Conservation (phyloP, 2,329 filamentous ascomycete genomes). For the Ceratocystis diversiconidia region DNA sequence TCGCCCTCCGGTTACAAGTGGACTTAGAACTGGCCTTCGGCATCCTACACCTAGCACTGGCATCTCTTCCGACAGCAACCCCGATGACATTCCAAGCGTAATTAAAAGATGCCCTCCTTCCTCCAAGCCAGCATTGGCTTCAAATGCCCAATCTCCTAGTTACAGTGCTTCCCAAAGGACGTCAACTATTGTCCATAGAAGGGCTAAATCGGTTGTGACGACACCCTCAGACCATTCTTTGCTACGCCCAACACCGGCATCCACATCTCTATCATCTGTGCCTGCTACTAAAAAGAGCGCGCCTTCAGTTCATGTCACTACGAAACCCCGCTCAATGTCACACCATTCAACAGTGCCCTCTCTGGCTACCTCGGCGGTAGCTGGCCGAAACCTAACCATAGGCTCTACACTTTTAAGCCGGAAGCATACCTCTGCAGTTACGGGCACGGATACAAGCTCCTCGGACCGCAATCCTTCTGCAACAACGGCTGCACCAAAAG, state of each 20-base stretch:
- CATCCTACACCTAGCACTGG: constrained; percentile 12
- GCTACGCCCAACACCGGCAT: constrained; percentile 1
- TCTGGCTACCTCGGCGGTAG: not conserved
- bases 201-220: constrained; percentile 10
- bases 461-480: not conserved
- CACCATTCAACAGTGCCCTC: constrained; percentile 8
- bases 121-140: constrained; percentile 18
- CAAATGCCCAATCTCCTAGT: not conserved
- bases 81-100: not conserved
- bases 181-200: not conserved
- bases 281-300: not conserved
- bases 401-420: not conserved
- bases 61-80: not conserved
- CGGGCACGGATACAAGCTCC: not conserved
- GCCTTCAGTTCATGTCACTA: not conserved
- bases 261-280: not conserved
- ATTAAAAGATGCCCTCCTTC: constrained; percentile 25
- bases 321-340: constrained; percentile 22
- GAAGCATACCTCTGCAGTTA: not conserved
- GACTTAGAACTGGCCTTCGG: not conserved
- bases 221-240: not conserved
- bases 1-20: not conserved
- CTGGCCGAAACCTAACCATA: not conserved
- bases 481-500: not conserved
- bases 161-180: not conserved